These are phyloP conservation scores for Pseudogymnoascus sp. DNA, from an alignment of 2,329 filamentous ascomycete species.

Conservation along the genomic window DNA sequence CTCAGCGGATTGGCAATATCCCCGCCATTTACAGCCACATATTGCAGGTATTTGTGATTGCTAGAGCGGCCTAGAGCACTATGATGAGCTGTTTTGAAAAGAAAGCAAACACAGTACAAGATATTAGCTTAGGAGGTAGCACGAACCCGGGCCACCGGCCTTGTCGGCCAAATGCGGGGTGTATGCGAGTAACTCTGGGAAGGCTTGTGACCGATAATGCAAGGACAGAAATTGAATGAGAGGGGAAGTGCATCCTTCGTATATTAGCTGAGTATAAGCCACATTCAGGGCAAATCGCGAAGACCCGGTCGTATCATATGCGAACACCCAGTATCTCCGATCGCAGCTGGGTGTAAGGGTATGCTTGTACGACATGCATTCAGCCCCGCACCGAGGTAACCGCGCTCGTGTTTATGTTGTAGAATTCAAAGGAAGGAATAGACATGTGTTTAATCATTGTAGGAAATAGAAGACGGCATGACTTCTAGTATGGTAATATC, in stretches of 20 bases:
- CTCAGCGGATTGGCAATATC: neutral
- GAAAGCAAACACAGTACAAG: neutral
- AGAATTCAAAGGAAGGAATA: neutral
- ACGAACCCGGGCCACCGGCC: neutral
- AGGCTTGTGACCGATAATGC: conserved; percentile 2
- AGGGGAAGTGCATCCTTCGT: neutral
- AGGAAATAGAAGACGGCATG: neutral
- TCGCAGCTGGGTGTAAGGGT: neutral
- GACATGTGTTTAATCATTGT: neutral
- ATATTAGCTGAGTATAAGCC: conserved; percentile 2
- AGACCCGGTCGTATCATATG: neutral
- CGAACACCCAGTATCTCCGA: neutral
- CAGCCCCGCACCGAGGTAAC: neutral
- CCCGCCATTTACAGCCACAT: neutral
- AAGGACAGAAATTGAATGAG: neutral
- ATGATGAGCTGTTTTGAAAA: neutral
- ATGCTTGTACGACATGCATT: conserved; percentile 7
- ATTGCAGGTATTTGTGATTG: neutral
- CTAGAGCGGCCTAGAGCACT: neutral
- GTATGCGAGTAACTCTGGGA: neutral
- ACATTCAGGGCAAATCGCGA: neutral
- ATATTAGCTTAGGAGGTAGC: neutral
- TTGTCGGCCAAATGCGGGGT: neutral
- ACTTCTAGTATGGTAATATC: neutral
- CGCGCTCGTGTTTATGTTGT: neutral